Evolutionary conservation across 352 stramenopile genomes (phyloP), one percentile per base, ranked within the genome.

Genomic region (Phytophthora brassicae): DNA sequence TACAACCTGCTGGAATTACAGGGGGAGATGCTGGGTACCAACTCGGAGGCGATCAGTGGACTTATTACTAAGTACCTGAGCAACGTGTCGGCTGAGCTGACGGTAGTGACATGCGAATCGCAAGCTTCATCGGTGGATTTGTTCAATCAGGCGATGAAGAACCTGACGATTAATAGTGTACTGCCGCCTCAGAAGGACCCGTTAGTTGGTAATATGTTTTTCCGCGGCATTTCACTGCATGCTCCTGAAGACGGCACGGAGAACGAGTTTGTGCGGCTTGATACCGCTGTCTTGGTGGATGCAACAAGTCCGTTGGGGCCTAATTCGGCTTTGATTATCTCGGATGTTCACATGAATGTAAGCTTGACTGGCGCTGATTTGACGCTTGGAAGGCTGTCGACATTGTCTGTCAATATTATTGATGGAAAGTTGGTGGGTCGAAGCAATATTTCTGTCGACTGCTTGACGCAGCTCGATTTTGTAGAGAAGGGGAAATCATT

Each of bases 61-160:
- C 63, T 93, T n/a, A 90, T 93, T 51, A 82, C 81, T 22, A 88
- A 90, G 41, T 93, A 89, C 45, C 56, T 93, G 1, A 89, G 84
- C 60, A 78, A 85, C 31, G 60, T 66, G 7, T 72, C 78, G 4
- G 76, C 84, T 2, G 57, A 70, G 1, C 68, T 93, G 36, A 84
- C 69, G 0, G 84, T 91, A 4, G 72, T 84, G n/a, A 78, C 81
- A 22, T 93, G 84, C 47, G 61, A 70, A 2, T 65, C 78, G 19
- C 70, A 79, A 29, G 84, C 84, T 4, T 89, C 84, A 5, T 84
- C 62, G 16, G 74, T 93, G 23, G 70, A 81, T 2, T 72, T 93
- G 29, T 93, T 81, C 66, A 88, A 93, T 45, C 55, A 69, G 24
- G 81, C 84, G 17, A 90, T 93, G 79, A 75, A 79, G 38, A 86